Conservation (phyloP, 495 filamentous ascomycete species). For the Daldinia decipiens region DNA sequence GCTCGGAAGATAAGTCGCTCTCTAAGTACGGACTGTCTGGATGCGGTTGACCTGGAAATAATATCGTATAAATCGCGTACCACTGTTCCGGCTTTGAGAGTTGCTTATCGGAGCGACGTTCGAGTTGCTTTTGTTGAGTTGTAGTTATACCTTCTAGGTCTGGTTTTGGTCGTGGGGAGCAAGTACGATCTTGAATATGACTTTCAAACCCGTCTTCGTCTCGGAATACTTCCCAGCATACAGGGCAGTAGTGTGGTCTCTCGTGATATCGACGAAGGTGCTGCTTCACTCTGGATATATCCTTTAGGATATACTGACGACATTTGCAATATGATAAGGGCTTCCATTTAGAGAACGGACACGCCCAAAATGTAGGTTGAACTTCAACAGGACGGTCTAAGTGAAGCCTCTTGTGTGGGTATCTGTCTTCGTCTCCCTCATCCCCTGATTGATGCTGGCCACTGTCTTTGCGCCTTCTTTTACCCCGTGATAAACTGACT, state of each 20-base stretch:
- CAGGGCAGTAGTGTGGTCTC: neutral
- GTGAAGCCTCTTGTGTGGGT: neutral
- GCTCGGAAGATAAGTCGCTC: neutral
- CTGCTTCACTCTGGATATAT: slow-evolving; percentile 9
- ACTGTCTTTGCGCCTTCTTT: neutral
- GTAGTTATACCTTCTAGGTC: neutral
- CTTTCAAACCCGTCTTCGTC: neutral
- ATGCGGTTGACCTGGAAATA: neutral
- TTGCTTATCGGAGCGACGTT: neutral
- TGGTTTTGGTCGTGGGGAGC: neutral
- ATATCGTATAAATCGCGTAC: neutral
- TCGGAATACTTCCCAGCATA: slow-evolving; percentile 1
- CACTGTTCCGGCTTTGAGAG: neutral
- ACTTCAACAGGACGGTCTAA: neutral
- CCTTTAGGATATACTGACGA: slow-evolving; percentile 2
- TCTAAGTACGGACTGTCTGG: neutral
- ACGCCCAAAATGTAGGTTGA: neutral
- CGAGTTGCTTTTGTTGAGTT: neutral
- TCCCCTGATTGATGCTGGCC: neutral
- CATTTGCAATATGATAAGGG: neutral
- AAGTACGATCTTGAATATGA: neutral
- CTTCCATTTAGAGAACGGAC: slow-evolving; percentile 1
- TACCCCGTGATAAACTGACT: neutral
- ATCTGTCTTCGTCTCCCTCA: neutral
- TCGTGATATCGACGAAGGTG: slow-evolving; percentile 7